Evolutionary conservation across 805 yeast species (phyloP).

Genomic region (Maudiozyma bulderi): DNA sequence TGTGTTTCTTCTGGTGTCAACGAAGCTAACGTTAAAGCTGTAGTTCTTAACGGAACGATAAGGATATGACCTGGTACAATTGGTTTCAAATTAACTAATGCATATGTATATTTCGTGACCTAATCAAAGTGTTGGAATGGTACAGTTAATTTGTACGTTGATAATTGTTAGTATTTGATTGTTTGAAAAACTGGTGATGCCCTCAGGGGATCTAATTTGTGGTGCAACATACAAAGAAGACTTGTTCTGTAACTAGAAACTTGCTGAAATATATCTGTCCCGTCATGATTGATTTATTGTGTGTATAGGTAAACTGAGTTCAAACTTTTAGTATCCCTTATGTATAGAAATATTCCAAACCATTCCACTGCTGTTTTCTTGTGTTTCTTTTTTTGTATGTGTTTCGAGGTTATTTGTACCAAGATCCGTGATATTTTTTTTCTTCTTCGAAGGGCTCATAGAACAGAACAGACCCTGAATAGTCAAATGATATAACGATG

Average conservation of each 20-base stretch:
- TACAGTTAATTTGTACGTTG: not conserved
- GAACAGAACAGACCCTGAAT: too few species aligned
- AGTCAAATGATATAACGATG: too few species aligned
- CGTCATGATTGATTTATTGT: not conserved
- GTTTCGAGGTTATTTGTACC: too few species aligned
- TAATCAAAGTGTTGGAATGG: not conserved
- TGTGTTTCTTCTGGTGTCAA: slow-evolving; percentile 59
- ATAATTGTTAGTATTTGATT: not conserved
- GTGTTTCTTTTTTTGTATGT: too few species aligned
- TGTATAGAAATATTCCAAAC: too few species aligned
- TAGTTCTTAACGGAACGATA: slow-evolving; percentile 71
- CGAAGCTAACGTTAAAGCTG: slow-evolving; percentile 52
- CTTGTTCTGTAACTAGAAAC: slow-evolving; percentile 29
- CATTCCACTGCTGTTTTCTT: too few species aligned
- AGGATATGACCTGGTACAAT: slow-evolving; percentile 90
- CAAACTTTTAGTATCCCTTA: too few species aligned
- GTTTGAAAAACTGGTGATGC: not conserved
- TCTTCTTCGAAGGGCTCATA: too few species aligned
- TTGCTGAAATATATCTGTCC: slow-evolving; percentile 21
- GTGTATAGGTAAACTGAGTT: not conserved
- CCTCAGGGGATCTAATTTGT: too few species aligned
- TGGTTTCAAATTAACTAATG: slow-evolving; percentile 86
- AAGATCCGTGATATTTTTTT: too few species aligned
- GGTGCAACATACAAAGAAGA: slow-evolving; percentile 18
- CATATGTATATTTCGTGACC: slow-evolving; percentile 58